A percentile compares a stretch with the other conserved stretches of the same genome.
These are phyloP conservation scores for Diplocarpon mali DNA, from an alignment of 2,329 filamentous ascomycete genomes.

Conservation along the genomic window DNA sequence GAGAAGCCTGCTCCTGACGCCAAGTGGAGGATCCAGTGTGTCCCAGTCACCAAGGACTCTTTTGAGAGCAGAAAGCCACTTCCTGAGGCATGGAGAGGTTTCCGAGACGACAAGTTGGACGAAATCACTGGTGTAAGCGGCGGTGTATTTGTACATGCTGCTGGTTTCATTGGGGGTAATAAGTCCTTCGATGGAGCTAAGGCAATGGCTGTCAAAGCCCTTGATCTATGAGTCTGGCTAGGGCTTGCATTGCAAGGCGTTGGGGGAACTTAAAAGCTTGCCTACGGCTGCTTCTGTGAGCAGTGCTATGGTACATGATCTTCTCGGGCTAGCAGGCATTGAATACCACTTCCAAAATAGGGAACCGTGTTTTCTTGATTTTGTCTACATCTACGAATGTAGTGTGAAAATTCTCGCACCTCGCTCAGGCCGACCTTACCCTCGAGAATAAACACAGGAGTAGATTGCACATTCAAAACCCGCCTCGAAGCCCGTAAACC, in stretches of 20 bases:
- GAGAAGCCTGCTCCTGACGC: constrained; percentile 64
- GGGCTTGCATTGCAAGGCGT: constrained; percentile 19
- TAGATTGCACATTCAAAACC: constrained; percentile 19
- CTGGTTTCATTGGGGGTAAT: constrained; percentile 93
- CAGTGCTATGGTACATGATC: constrained; percentile 5
- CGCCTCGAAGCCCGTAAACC: constrained; percentile 12
- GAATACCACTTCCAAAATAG: no score
- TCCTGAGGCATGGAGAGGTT: constrained; percentile 83
- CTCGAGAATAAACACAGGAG: constrained; percentile 3
- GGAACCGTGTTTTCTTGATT: not conserved
- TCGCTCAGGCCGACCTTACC: not conserved
- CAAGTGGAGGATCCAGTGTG: constrained; percentile 91
- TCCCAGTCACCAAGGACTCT: constrained; percentile 73
- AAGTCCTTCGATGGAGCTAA: constrained; percentile 80
- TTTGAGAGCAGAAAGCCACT: constrained; percentile 89
- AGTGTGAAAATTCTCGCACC: constrained; percentile 2
- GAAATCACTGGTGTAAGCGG: constrained; percentile 57
- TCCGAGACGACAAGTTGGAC: constrained; percentile 77
- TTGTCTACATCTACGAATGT: not conserved
- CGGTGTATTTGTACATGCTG: constrained; percentile 85
- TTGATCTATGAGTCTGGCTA: constrained; percentile 31
- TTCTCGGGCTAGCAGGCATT: constrained; percentile 2
- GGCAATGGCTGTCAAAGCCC: constrained; percentile 71
- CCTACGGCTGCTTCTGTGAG: not conserved
- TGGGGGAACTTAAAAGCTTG: constrained; percentile 12